Base-by-base conservation (phyloP, 2,329 filamentous ascomycete species). In the Waltergamsia citrina region DNA sequence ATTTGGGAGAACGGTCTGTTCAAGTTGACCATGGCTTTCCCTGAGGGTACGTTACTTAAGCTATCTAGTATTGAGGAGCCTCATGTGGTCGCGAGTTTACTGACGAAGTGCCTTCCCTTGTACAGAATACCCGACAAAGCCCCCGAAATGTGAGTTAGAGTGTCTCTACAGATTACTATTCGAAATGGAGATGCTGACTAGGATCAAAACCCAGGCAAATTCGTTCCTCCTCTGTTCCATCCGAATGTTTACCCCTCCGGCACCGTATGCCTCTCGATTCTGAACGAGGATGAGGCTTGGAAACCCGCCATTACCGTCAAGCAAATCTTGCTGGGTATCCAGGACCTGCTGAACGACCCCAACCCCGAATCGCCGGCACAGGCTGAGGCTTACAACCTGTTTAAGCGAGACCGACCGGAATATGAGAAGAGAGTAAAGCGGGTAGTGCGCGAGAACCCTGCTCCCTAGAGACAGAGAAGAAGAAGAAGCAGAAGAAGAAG, bases 271-370 rank as follows among this genome's bases (percentile, higher is more conserved):
- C 73, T 98, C 16, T 94, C 86, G 19, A 98, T 98, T 45, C 65
- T 98, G 44, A 98, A 96, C 62, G 93, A 98, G 58, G 92, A 98
- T 50, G 92, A 98, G 57, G 88, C 85, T 6, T 98, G 93, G 92
- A 93, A 94, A 59, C 93, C 92, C 1, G 90, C 92, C 6, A 98
- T 98, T 51, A 98, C 92, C 1, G 86, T 98, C 57, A 96, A 95
- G 63, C 87, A 96, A 62, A 96, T 98, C 43, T 74, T 96, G 6
- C 72, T 96, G 2, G 92, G 92, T 32, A 94, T 98, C 38, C 92
- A 98, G 59, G 90, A 94, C 49, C 74, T 98, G 2, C 78, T 98
- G 26, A 82, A 98, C 56, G 90, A 95, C 50, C 92, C 93, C 12
- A 98, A 98, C 54, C 92, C 90, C 4, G 92, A 98, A 33, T 94